These are phyloP conservation scores for Debaryomyces fabryi DNA, from an alignment of 1,139 yeast genomes.

Conservation along the genomic window DNA sequence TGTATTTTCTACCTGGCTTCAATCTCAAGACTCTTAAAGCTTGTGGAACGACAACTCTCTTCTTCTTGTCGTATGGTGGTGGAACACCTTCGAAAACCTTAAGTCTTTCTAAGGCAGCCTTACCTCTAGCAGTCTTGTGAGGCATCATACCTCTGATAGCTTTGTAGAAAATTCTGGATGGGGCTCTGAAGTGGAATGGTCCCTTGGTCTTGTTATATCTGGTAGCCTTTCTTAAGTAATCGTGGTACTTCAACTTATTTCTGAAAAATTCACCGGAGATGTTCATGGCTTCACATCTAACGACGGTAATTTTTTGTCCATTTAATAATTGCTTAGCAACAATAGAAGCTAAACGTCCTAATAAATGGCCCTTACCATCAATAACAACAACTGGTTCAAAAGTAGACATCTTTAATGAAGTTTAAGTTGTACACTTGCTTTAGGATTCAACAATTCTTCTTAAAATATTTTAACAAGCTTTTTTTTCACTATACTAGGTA, in stretches of 20 bases:
- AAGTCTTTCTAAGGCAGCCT: slow-evolving; percentile 99
- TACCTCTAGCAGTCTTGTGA: slow-evolving; percentile 99
- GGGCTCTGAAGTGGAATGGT: slow-evolving; percentile 99
- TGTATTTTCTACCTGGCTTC: slow-evolving; percentile 99
- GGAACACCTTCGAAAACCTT: slow-evolving; percentile 99
- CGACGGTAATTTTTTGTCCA: slow-evolving; percentile 98
- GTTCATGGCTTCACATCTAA: slow-evolving; percentile 97
- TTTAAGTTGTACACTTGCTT: slow-evolving; percentile 10
- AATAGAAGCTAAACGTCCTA: slow-evolving; percentile 99
- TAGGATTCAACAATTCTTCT: slow-evolving; percentile 2
- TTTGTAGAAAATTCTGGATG: slow-evolving; percentile 99
- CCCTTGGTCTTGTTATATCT: slow-evolving; percentile 99
- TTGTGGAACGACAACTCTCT: slow-evolving; percentile 99
- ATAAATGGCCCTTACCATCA: slow-evolving; percentile 99
- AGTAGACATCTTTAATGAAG: slow-evolving; percentile 62
- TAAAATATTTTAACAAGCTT: slow-evolving; percentile 3
- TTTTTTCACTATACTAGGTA: slow-evolving; percentile 3
- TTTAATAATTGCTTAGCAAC: slow-evolving; percentile 98
- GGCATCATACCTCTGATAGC: slow-evolving; percentile 99
- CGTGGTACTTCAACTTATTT: slow-evolving; percentile 99
- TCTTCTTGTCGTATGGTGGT: slow-evolving; percentile 99
- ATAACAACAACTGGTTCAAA: slow-evolving; percentile 96
- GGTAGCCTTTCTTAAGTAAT: slow-evolving; percentile 99
- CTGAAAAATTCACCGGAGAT: slow-evolving; percentile 99
- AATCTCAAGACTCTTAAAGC: slow-evolving; percentile 99